phyloP scores from a whole-genome alignment of 129 eudicot species.

The sunflower (Helianthus annuus) region DNA sequence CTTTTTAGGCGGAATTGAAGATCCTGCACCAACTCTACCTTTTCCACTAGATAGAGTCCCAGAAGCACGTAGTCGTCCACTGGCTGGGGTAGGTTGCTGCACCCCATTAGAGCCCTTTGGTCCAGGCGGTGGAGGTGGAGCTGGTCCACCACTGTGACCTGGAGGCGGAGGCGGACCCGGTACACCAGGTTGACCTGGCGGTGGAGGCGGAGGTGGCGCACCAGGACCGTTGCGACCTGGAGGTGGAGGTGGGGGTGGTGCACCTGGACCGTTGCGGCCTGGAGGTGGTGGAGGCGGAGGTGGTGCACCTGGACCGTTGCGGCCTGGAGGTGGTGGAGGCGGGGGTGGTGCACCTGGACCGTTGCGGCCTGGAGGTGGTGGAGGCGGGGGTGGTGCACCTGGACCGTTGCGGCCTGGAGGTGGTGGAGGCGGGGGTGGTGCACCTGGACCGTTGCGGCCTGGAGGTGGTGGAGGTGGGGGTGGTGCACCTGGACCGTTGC shows the following conservation, averaged over 20 bases:
- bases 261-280: conserved; percentile 15
- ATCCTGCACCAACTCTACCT: conserved; percentile 53
- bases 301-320: conserved; percentile 26
- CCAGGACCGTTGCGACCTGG: conserved; percentile 10
- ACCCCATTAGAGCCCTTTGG: conserved; percentile 34
- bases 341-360: conserved; percentile 27
- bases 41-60: conserved; percentile 53
- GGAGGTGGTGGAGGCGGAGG: conserved; percentile 9
- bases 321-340: conserved; percentile 22
- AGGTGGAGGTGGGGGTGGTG: conserved; percentile 25
- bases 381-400: conserved; percentile 34
- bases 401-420: background rate
- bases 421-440: conserved; percentile 27
- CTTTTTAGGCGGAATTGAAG: conserved; percentile 78
- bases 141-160: conserved; percentile 15
- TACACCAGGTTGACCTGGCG: conserved; percentile 29
- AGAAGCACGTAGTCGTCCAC: conserved; percentile 53
- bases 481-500: background rate
- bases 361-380: conserved; percentile 8
- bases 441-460: no score
- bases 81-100: conserved; percentile 53
- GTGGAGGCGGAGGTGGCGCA: conserved; percentile 14
- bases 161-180: conserved; percentile 51
- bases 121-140: conserved; percentile 21
- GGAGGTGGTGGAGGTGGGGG: conserved; percentile 17